Percentiles rank a stretch among this genome's conserved stretches.
Evolutionary conservation across 441 rosid species (phyloP).

Genomic region (Melianthus villosus): DNA sequence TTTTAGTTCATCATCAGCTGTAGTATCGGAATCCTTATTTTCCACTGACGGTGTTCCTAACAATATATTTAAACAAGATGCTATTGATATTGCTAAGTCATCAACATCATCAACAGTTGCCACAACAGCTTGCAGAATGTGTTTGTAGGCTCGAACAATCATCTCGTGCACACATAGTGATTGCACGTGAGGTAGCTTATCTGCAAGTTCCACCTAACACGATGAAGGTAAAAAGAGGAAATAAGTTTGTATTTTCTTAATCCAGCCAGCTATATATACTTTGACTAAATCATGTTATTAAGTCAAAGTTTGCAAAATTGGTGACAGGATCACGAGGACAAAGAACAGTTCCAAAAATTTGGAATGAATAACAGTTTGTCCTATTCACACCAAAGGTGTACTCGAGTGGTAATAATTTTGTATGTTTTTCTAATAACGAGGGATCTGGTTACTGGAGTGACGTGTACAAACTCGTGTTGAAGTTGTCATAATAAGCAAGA

Average conservation of each 20-base stretch:
- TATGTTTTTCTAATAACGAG: no score
- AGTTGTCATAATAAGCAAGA: no score
- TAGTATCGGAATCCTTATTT: conserved; percentile 20
- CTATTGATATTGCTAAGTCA: conserved; percentile 47
- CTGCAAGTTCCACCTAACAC: conserved; percentile 60
- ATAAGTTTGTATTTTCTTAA: conserved; percentile 3
- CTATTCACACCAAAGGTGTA: no score
- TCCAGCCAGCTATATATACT: no score
- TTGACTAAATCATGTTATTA: no score
- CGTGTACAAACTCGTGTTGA: no score
- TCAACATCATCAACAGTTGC: conserved; percentile 40
- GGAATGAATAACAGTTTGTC: no score
- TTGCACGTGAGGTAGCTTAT: conserved; percentile 68
- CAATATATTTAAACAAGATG: conserved; percentile 51
- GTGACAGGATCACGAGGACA: no score
- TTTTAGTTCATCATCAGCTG: conserved; percentile 32
- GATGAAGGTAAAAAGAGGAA: background rate
- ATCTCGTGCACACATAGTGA: conserved; percentile 69
- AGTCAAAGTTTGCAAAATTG: no score
- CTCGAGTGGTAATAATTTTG: no score
- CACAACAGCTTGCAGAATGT: conserved; percentile 57
- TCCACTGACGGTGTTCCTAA: conserved; percentile 46
- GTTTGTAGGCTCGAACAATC: conserved; percentile 71
- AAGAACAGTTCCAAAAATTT: no score
- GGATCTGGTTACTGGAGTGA: no score